Conservation (phyloP, 768 basidiomycete species). For the Hericium coralloides region DNA sequence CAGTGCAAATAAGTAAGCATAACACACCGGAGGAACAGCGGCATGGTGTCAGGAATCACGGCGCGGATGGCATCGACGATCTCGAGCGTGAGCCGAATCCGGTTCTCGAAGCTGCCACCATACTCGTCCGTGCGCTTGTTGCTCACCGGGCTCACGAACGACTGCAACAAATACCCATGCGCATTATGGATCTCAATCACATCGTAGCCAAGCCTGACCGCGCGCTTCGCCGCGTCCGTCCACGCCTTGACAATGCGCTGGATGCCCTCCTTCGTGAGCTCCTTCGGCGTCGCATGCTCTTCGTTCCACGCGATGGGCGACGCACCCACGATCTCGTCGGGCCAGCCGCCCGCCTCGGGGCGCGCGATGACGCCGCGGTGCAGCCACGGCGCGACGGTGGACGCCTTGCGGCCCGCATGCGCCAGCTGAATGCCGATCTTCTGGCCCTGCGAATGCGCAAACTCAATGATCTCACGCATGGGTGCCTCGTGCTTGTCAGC, state of each 20-base stretch:
- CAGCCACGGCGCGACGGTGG: slow-evolving; percentile 56
- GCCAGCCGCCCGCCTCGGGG: slow-evolving; percentile 31
- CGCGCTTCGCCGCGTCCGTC: slow-evolving; percentile 20
- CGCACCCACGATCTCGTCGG: slow-evolving; percentile 22
- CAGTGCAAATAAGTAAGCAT: neutral
- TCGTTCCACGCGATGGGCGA: slow-evolving; percentile 28
- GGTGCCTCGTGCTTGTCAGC: slow-evolving; percentile 42
- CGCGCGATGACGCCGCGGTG: slow-evolving; percentile 24
- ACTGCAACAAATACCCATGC: slow-evolving; percentile 18
- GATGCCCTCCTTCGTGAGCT: slow-evolving; percentile 28
- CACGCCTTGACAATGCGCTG: slow-evolving; percentile 30
- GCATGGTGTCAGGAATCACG: slow-evolving; percentile 52
- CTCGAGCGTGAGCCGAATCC: slow-evolving; percentile 49
- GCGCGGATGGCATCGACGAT: slow-evolving; percentile 55
- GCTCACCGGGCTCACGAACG: slow-evolving; percentile 31
- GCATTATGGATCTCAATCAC: slow-evolving; percentile 20
- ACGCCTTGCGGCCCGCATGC: slow-evolving; percentile 70
- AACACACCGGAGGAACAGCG: slow-evolving; percentile 62
- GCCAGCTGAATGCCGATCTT: slow-evolving; percentile 69
- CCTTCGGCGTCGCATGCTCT: slow-evolving; percentile 28
- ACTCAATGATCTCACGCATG: slow-evolving; percentile 47
- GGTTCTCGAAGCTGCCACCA: slow-evolving; percentile 41
- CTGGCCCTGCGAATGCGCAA: slow-evolving; percentile 63
- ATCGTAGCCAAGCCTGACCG: slow-evolving; percentile 16
- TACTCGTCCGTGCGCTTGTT: slow-evolving; percentile 39